Percentiles rank a stretch among this genome's conserved stretches.
These are phyloP conservation scores for Dianthus caryophyllus DNA, from an alignment of 148 eudicot species.

Conservation along the genomic window DNA sequence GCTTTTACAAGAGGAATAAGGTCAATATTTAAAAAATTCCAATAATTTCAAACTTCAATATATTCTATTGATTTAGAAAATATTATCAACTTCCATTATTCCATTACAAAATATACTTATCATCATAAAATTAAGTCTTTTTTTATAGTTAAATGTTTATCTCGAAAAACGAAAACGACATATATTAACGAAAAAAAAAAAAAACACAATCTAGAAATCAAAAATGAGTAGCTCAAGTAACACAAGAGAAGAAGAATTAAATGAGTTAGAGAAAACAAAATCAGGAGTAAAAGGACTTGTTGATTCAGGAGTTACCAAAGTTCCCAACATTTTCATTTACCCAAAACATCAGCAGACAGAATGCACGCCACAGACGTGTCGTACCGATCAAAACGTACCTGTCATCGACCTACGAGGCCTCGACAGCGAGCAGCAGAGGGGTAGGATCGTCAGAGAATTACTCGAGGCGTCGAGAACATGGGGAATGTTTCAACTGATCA, in stretches of 20 bases:
- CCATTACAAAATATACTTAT: background rate
- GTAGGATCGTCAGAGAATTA: constrained; percentile 2
- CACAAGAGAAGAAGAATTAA: constrained; percentile 8
- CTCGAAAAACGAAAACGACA: no score
- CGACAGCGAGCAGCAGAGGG: background rate
- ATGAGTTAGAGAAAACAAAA: background rate
- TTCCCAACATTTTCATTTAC: constrained; percentile 14
- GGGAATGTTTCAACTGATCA: constrained; percentile 17
- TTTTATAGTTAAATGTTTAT: no score
- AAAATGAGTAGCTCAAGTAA: constrained; percentile 1
- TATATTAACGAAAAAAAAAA: no score
- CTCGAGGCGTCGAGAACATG: constrained; percentile 9
- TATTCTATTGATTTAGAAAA: no score
- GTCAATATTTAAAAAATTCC: constrained; percentile 1
- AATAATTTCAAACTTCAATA: constrained; percentile 3
- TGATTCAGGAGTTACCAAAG: constrained; percentile 8
- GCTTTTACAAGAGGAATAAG: background rate
- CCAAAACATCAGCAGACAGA: constrained; percentile 8
- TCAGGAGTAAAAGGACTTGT: constrained; percentile 12
- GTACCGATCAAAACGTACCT: background rate
- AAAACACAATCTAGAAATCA: background rate
- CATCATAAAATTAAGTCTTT: background rate
- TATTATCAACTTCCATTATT: background rate
- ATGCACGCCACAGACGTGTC: background rate
- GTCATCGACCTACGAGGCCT: constrained; percentile 16